Base-by-base conservation (phyloP, 1,284 basidiomycete genomes). In the Neotropicomus parvogracilis region DNA sequence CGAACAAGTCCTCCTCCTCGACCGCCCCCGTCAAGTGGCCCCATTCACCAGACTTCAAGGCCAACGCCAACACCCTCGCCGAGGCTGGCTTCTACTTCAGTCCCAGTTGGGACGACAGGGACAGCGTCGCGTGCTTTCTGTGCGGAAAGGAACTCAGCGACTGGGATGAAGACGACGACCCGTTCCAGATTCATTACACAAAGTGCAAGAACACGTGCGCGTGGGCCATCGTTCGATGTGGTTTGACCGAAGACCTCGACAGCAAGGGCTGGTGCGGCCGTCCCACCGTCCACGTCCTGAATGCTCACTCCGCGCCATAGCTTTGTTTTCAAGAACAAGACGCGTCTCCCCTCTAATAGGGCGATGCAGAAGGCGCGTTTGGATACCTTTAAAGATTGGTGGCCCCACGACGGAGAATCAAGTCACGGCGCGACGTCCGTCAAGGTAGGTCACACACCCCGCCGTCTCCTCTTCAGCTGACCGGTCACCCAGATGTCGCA, bases 1-100 rank as follows among this genome's bases (percentile, higher is more conserved):
- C 69, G 0, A 59, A 54, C 35, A 73, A 69, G 48, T 41, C 62
- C 1, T 60, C 71, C 2, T 69, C 73, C 1, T 59, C 73, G 1
- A 55, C 66, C 8, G 63, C 66, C 2, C 63, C 68, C 24, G 46
- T 80, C 41, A 84, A 79, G 68, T 89, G 86, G 86, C 80, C 85
- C 0, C 86, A 89, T 56, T 75, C 82, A 3, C 44, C 64, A 1
- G 60, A 68, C 33, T 85, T 79, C 65, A 67, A 70, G 50, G 83
- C 91, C 38, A 91, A 78, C 37, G 82, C 91, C 1, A 67, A 75
- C 40, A 72, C 76, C 4, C 79, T 94, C 21, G 85, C 91, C 2
- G 79, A 85, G 53, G 91, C 91, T 3, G 91, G 91, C 12, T 94
- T 93, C 70, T 91, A 80, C 72, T 90, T 76, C 66, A 73, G 73